Conservation (phyloP, 768 basidiomycete genomes). For the Hygrocybe punicea region DNA sequence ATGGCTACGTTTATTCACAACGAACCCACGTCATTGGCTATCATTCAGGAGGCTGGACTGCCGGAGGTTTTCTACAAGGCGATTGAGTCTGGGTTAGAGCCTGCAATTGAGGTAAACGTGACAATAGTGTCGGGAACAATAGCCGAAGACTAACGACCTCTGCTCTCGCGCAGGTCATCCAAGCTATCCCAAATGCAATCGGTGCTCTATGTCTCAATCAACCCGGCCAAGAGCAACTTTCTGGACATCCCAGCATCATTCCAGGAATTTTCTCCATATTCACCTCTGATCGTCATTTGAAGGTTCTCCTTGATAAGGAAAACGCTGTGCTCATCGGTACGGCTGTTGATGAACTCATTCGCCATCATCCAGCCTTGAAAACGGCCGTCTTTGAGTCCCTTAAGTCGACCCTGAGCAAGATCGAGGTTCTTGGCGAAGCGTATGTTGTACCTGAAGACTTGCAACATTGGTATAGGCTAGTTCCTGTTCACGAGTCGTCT, state of each 20-base stretch:
- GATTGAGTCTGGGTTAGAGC: slow-evolving; percentile 80
- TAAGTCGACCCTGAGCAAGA: slow-evolving; percentile 62
- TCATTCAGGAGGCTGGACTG: slow-evolving; percentile 88
- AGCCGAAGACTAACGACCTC: background rate
- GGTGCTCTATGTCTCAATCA: slow-evolving; percentile 96
- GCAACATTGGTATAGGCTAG: slow-evolving; percentile 63
- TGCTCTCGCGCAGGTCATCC: slow-evolving; percentile 60
- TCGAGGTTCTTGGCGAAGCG: slow-evolving; percentile 68
- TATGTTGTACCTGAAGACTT: slow-evolving; percentile 56
- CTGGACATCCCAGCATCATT: slow-evolving; percentile 75
- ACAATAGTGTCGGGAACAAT: background rate
- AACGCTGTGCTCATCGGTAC: slow-evolving; percentile 86
- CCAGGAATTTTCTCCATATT: slow-evolving; percentile 83
- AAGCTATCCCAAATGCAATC: slow-evolving; percentile 91
- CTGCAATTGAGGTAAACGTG: slow-evolving; percentile 72
- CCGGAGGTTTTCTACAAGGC: slow-evolving; percentile 87
- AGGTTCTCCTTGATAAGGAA: slow-evolving; percentile 87
- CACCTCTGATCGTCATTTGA: slow-evolving; percentile 77
- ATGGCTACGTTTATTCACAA: slow-evolving; percentile 98
- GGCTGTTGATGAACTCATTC: slow-evolving; percentile 89
- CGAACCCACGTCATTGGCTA: slow-evolving; percentile 88
- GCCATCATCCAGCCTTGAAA: slow-evolving; percentile 91
- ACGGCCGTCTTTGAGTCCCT: slow-evolving; percentile 73
- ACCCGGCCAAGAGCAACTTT: slow-evolving; percentile 76
- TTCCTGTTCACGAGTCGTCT: slow-evolving; percentile 29